A percentile compares a stretch with the other conserved stretches of the same genome.
phyloP scores from a whole-genome alignment of 192 early-diverging fungal species.

The Dispira simplex region DNA sequence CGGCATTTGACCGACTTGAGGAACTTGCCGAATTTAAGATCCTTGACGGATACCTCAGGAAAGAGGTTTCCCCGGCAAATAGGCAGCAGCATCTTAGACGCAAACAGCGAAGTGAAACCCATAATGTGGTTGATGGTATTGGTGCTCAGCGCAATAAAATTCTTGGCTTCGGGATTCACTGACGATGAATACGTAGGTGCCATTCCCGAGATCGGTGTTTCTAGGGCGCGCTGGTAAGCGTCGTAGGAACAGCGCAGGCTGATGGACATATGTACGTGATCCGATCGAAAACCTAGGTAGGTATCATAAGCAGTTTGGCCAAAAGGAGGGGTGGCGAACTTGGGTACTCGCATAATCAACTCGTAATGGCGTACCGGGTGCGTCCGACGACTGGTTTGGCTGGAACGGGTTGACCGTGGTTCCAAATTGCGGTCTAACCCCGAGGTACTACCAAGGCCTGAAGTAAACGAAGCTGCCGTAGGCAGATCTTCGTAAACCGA shows the following conservation, averaged over 20 bases:
- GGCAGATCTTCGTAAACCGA: neutral
- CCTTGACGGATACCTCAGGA: conserved; percentile 24
- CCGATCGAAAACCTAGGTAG: conserved; percentile 3
- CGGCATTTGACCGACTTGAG: conserved; percentile 14
- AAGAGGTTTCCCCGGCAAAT: conserved; percentile 30
- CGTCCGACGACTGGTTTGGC: conserved; percentile 2
- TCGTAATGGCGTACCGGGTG: conserved; percentile 7
- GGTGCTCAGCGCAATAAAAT: conserved; percentile 9
- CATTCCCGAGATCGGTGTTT: neutral
- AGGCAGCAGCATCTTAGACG: conserved; percentile 32
- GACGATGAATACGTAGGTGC: conserved; percentile 10
- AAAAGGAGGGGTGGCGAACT: conserved; percentile 5
- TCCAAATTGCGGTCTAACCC: neutral
- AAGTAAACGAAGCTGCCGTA: neutral
- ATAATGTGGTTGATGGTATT: conserved; percentile 16
- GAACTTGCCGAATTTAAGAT: conserved; percentile 30
- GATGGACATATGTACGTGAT: conserved; percentile 10
- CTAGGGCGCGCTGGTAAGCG: neutral
- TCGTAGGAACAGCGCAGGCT: conserved; percentile 6
- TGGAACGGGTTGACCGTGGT: neutral
- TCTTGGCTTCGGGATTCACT: conserved; percentile 1
- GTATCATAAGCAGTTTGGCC: conserved; percentile 1
- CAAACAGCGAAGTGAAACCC: conserved; percentile 24
- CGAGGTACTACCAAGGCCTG: neutral
- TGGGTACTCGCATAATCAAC: conserved; percentile 8